Percentiles rank a stretch among this genome's conserved stretches.
Conservation (phyloP, 176 grass and related monocot genomes). For the Aegilops speltoides region DNA sequence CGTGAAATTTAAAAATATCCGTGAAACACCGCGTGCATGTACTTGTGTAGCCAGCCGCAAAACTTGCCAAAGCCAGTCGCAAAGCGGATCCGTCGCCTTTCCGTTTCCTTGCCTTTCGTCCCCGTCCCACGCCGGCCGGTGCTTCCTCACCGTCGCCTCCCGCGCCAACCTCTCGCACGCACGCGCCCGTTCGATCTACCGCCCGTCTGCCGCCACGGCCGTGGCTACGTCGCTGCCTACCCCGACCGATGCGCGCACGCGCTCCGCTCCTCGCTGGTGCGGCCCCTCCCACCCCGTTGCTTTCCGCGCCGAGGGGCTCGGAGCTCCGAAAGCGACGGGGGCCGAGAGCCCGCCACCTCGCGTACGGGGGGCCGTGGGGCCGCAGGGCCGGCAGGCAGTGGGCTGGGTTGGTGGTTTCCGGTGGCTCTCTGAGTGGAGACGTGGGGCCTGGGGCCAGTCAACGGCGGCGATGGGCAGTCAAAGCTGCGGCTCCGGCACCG, state of each 20-base stretch:
- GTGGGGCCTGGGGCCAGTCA: not conserved
- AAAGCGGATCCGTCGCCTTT: too few relatives aligned
- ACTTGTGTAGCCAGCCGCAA: too few relatives aligned
- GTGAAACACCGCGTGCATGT: too few relatives aligned
- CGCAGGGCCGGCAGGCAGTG: not conserved
- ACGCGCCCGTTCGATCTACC: too few relatives aligned
- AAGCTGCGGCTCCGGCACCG: not conserved
- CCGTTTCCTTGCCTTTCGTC: too few relatives aligned
- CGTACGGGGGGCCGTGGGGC: not conserved
- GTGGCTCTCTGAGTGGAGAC: not conserved
- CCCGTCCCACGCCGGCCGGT: not conserved
- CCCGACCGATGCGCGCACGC: not conserved
- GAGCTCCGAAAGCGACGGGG: constrained; percentile 19
- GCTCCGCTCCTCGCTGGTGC: not conserved
- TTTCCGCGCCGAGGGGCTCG: constrained; percentile 26
- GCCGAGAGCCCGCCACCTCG: not conserved
- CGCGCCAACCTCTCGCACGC: not conserved
- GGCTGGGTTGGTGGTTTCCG: not conserved
- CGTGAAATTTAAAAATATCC: too few relatives aligned
- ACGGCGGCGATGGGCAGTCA: constrained; percentile 10
- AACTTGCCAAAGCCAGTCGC: too few relatives aligned
- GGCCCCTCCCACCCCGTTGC: not conserved
- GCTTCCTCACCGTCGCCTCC: not conserved
- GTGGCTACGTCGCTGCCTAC: not conserved
- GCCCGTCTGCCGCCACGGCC: not conserved